Percentiles rank a stretch among this genome's conserved stretches.
These are phyloP conservation scores for Coemansia furcata DNA, from an alignment of 192 early-diverging fungal genomes.

Conservation along the genomic window DNA sequence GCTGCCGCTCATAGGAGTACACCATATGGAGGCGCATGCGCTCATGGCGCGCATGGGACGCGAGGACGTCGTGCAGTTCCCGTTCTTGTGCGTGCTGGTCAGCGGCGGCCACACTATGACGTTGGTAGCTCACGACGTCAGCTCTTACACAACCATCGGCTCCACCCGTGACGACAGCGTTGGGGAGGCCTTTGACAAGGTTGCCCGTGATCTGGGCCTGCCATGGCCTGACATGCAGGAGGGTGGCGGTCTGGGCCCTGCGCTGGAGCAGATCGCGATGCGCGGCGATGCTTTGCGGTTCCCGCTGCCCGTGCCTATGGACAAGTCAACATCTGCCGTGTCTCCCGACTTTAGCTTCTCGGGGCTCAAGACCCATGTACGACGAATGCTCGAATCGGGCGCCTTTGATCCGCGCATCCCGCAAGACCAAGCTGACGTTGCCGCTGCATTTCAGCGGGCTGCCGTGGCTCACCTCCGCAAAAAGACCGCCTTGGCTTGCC, in stretches of 20 bases:
- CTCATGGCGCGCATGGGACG: conserved; percentile 66
- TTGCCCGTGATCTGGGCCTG: conserved; percentile 62
- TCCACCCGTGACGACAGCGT: conserved; percentile 73
- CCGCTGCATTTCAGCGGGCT: conserved; percentile 68
- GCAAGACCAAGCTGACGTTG: conserved; percentile 59
- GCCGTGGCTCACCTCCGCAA: conserved; percentile 60
- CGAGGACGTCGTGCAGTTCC: conserved; percentile 50
- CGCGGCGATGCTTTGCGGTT: conserved; percentile 54
- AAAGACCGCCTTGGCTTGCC: conserved; percentile 59
- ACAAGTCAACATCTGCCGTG: conserved; percentile 48
- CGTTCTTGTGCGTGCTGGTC: conserved; percentile 69
- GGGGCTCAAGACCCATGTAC: conserved; percentile 69
- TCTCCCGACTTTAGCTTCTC: conserved; percentile 71
- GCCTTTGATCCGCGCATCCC: conserved; percentile 17
- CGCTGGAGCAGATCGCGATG: conserved; percentile 62
- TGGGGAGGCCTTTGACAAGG: conserved; percentile 80
- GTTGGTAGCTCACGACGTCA: conserved; percentile 57
- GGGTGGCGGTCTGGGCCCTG: conserved; percentile 67
- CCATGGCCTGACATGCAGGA: conserved; percentile 63
- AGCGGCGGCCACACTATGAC: conserved; percentile 77
- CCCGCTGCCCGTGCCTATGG: conserved; percentile 61
- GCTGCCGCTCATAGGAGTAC: conserved; percentile 73
- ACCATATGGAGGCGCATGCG: conserved; percentile 86
- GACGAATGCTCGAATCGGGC: conserved; percentile 41
- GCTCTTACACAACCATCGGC: conserved; percentile 61